Evolutionary conservation across 805 yeast genomes (phyloP).

Genomic region (Wickerhamiella siamensis): DNA sequence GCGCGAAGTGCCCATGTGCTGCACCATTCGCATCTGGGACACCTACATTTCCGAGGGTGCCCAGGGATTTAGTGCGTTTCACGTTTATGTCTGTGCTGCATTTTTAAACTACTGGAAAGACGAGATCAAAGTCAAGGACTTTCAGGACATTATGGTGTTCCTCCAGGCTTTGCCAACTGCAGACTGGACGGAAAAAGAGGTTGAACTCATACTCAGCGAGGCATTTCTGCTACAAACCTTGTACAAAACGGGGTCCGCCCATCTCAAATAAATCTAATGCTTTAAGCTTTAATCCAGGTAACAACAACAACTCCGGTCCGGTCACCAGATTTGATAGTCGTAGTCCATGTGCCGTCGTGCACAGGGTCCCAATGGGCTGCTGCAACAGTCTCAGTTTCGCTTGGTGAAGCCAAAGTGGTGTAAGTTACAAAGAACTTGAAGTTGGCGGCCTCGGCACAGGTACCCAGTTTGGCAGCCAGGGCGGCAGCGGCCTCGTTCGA

Average conservation of each 20-base stretch:
- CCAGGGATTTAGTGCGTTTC: constrained; percentile 78
- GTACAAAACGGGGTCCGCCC: constrained; percentile 82
- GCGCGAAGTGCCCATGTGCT: constrained; percentile 73
- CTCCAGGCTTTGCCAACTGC: constrained; percentile 81
- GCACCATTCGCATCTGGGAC: constrained; percentile 94
- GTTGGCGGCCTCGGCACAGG: constrained; percentile 10
- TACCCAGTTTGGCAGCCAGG: constrained; percentile 6
- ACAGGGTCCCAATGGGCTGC: constrained; percentile 20
- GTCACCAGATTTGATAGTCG: constrained; percentile 2
- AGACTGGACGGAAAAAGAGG: constrained; percentile 75
- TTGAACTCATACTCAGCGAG: constrained; percentile 83
- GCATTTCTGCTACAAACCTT: constrained; percentile 94
- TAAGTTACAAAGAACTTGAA: constrained; percentile 16
- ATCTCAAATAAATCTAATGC: constrained; percentile 43
- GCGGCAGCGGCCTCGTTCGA: constrained; percentile 7
- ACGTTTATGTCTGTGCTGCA: constrained; percentile 95
- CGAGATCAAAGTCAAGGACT: constrained; percentile 68
- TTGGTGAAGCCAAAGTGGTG: constrained; percentile 10
- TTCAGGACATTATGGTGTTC: constrained; percentile 86
- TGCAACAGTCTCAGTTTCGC: constrained; percentile 6
- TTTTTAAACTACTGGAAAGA: constrained; percentile 79
- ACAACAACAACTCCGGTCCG: constrained; percentile 8
- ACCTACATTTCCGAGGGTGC: constrained; percentile 51
- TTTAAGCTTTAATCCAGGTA: constrained; percentile 12
- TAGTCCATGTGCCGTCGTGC: constrained; percentile 18